These are phyloP conservation scores for Nakataea oryzae DNA, from an alignment of 2,329 filamentous ascomycete species.

Conservation along the genomic window DNA sequence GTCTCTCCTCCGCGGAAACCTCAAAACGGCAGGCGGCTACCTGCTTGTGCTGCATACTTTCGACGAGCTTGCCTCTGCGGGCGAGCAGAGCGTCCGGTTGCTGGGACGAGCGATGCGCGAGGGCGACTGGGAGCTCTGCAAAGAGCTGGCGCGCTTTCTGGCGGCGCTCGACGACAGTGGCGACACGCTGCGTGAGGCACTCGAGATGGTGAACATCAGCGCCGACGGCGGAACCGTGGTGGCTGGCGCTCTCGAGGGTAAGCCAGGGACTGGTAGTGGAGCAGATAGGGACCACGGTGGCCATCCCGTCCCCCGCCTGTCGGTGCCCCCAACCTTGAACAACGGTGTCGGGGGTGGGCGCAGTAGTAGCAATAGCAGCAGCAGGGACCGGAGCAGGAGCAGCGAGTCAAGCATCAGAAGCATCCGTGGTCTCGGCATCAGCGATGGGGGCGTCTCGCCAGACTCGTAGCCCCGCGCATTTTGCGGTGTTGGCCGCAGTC, in stretches of 20 bases:
- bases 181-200: slow-evolving; percentile 62
- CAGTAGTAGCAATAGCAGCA: not conserved
- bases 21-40: slow-evolving; percentile 95
- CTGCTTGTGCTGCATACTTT: slow-evolving; percentile 87
- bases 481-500: not conserved
- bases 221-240: slow-evolving; percentile 14
- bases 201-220: slow-evolving; percentile 48
- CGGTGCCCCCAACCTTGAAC: not conserved
- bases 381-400: slow-evolving; percentile 1
- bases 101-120: slow-evolving; percentile 72
- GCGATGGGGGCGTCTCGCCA: not conserved
- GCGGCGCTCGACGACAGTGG: slow-evolving; percentile 86
- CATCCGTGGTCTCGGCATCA: slow-evolving; percentile 1
- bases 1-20: slow-evolving; percentile 68
- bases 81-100: slow-evolving; percentile 70
- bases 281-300: not conserved
- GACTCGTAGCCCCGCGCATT: not conserved
- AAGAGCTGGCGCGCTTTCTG: slow-evolving; percentile 87
- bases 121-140: slow-evolving; percentile 90
- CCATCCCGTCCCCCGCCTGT: not conserved
- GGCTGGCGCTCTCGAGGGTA: not conserved
- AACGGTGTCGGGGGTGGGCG: not conserved
- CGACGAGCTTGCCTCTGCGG: slow-evolving; percentile 57
- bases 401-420: slow-evolving; percentile 1
- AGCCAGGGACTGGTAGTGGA: not conserved